Base-by-base conservation (phyloP, 805 yeast genomes). In the Starmerella floris region DNA sequence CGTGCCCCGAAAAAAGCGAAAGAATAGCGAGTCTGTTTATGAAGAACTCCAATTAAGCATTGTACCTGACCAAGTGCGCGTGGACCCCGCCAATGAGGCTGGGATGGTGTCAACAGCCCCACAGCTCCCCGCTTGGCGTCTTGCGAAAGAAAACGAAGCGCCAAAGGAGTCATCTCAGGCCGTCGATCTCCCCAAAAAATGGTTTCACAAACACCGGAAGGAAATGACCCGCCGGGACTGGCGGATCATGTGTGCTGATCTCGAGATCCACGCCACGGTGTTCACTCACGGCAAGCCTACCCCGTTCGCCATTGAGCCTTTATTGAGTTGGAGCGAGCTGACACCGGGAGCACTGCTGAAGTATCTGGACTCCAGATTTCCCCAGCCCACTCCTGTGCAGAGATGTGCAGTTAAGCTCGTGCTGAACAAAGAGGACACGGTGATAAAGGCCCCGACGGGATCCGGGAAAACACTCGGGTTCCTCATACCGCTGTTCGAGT, bases 391-490 rank as follows among this genome's bases (percentile, higher is more conserved):
- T 0, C 91, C 97, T 0, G 80, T 91, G 45, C 98, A 88, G 58
- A 64, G 95, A 48, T 91, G 93, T 0, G 71, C 95, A 0, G 74
- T 88, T 4, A 95, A 96, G 0, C 63, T 78, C 22, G 77, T 79
- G 0, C 53, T 77, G 20, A 57, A 64, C 0, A 64, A 69, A 3
- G 61, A 74, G 21, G 95, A 88, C 58, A 66, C 83, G 2, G 68
- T 87, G 19, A 97, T 95, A 13, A 72, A 87, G n/a, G 96, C 97
- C 0, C 85, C 85, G 51, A 88, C 98, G 0, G 98, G 98, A 11
- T 82, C 94, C 1, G 98, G 98, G 53, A 88, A 91, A 57, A 88
- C 98, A 0, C 65, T 87, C 11, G 79, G 93, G 2, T 88, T 78
- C 60, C 58, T 82, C 10, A 60, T 88, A 2, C 97, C 98, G 0